These are phyloP conservation scores for Colletotrichum theobromicola DNA, from an alignment of 2,329 filamentous ascomycete species.

Conservation along the genomic window DNA sequence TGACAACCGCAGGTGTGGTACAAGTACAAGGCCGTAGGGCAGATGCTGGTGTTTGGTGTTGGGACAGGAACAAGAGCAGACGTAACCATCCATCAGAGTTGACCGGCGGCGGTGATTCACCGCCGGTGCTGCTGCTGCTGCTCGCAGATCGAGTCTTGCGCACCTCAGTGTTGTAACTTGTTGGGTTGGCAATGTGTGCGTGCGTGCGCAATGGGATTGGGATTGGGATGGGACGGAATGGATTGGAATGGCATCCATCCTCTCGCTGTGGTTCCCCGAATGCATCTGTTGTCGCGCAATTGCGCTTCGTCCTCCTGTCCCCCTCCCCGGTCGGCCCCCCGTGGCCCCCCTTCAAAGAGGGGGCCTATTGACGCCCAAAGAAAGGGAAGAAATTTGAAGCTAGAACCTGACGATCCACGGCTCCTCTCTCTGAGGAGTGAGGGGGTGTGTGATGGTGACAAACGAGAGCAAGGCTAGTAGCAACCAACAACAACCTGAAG, in stretches of 20 bases:
- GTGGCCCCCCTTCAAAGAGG: neutral
- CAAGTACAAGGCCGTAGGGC: neutral
- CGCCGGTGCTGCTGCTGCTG: too few relatives aligned
- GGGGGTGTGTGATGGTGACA: neutral
- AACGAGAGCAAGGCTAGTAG: neutral
- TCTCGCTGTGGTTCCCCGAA: neutral
- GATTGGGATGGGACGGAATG: neutral
- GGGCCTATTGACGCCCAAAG: neutral
- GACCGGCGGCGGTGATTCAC: neutral
- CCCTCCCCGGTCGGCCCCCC: neutral
- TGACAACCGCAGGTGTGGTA: neutral
- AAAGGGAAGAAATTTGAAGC: neutral
- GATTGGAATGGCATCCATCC: neutral
- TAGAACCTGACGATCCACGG: neutral
- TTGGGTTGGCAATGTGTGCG: neutral
- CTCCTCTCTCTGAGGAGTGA: neutral
- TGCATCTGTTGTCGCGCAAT: neutral
- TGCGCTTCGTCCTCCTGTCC: neutral
- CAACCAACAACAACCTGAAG: neutral
- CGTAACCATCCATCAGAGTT: neutral
- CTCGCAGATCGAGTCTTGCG: neutral
- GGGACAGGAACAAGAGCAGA: conserved; percentile 1
- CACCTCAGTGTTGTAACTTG: neutral
- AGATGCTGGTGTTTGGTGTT: neutral
- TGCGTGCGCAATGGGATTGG: neutral